A percentile compares a stretch with the other conserved stretches of the same genome.
phyloP scores from a whole-genome alignment of 371 early-diverging fungal species.

The Mycotypha africana region DNA sequence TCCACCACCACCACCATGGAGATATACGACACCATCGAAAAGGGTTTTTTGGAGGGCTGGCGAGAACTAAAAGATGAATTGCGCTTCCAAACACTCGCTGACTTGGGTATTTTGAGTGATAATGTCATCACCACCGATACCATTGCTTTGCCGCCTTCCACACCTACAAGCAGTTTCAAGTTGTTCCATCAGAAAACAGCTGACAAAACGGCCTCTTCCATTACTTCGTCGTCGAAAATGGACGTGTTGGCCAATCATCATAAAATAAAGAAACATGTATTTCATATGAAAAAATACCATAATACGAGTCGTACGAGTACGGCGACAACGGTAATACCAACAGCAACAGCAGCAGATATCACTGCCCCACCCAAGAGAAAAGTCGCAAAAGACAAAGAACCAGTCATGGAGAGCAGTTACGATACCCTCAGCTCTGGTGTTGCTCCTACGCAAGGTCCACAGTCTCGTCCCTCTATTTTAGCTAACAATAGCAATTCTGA shows the following conservation, averaged over 20 bases:
- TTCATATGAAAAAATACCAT: background rate
- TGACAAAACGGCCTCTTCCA: background rate
- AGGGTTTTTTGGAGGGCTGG: slow-evolving; percentile 20
- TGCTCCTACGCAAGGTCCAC: background rate
- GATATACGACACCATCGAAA: slow-evolving; percentile 5
- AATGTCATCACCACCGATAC: slow-evolving; percentile 27
- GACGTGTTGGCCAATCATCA: background rate
- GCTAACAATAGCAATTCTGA: background rate
- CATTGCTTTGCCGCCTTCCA: slow-evolving; percentile 2
- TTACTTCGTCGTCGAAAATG: background rate
- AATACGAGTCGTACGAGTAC: background rate
- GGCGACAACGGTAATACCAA: too few relatives aligned
- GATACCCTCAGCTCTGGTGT: background rate
- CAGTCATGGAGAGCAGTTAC: background rate
- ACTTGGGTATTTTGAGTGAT: slow-evolving; percentile 36
- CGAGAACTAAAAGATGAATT: slow-evolving; percentile 22
- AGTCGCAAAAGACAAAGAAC: slow-evolving; percentile 7
- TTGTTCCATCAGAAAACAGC: background rate
- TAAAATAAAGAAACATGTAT: too few relatives aligned
- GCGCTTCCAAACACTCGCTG: slow-evolving; percentile 12
- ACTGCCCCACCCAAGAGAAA: background rate
- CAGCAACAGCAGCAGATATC: too few relatives aligned
- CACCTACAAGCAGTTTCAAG: background rate
- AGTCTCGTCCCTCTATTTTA: background rate
- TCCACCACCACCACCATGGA: slow-evolving; percentile 7